These are phyloP conservation scores for Begonia loranthoides DNA, from an alignment of 306 rosid genomes.

Conservation along the genomic window DNA sequence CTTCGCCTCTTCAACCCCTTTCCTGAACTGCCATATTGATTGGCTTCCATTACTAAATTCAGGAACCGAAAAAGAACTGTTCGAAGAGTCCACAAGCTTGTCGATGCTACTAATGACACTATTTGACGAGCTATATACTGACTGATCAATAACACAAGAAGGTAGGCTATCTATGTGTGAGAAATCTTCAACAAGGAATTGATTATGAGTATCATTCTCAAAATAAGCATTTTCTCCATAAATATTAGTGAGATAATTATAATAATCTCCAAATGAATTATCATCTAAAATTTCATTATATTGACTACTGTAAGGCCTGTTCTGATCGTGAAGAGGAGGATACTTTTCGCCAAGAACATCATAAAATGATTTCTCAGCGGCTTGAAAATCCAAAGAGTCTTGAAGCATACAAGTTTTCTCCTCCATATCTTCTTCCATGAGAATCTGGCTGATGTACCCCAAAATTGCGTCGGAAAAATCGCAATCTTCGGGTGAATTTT, in stretches of 20 bases:
- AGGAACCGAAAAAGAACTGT: conserved; percentile 29
- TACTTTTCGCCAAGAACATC: conserved; percentile 79
- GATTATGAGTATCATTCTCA: conserved; percentile 13
- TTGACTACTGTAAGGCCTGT: conserved; percentile 13
- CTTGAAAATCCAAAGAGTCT: conserved; percentile 88
- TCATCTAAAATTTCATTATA: conserved; percentile 23
- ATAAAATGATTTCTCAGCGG: conserved; percentile 79
- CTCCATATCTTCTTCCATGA: conserved; percentile 95
- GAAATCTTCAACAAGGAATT: conserved; percentile 21
- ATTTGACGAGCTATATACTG: conserved; percentile 46
- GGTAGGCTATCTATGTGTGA: conserved; percentile 20
- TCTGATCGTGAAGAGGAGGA: conserved; percentile 46
- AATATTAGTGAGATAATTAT: conserved; percentile 18
- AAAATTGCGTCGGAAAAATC: conserved; percentile 83
- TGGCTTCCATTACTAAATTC: conserved; percentile 43
- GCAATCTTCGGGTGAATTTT: conserved; percentile 66
- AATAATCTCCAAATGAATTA: conserved; percentile 16
- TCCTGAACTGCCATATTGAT: conserved; percentile 66
- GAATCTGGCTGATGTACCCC: conserved; percentile 73
- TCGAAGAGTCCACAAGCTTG: conserved; percentile 51
- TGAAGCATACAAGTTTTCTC: conserved; percentile 76
- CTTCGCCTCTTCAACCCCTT: conserved; percentile 78
- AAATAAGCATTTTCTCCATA: conserved; percentile 24
- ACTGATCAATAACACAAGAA: conserved; percentile 26
- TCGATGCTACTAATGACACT: conserved; percentile 36